Percentiles rank a stretch among this genome's conserved stretches.
Evolutionary conservation across 106 monocot species (phyloP).

Genomic region (Triglochin maritima): DNA sequence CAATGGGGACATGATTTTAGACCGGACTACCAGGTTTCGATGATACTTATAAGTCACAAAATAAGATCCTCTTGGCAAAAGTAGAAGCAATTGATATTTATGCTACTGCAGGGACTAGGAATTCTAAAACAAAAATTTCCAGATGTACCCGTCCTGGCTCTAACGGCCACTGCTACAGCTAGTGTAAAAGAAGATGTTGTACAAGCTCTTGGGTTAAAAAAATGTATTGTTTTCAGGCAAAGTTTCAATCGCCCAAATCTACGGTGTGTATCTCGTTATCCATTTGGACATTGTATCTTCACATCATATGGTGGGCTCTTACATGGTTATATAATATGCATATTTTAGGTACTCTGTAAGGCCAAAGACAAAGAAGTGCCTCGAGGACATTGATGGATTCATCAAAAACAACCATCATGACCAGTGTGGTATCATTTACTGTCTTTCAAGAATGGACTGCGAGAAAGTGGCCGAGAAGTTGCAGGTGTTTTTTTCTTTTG

Average conservation of each 20-base stretch:
- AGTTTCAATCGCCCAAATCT: conserved; percentile 97
- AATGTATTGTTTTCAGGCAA: conserved; percentile 88
- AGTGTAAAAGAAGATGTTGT: conserved; percentile 99
- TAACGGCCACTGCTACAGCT: conserved; percentile 97
- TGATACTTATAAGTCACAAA: no score
- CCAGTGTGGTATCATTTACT: conserved; percentile 97
- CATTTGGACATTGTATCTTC: neutral
- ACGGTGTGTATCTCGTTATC: conserved; percentile 28
- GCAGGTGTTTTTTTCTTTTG: conserved; percentile 37
- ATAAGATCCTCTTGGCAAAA: no score
- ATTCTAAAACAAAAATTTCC: conserved; percentile 91
- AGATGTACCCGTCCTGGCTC: conserved; percentile 74
- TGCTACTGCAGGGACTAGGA: conserved; percentile 53
- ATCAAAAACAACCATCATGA: conserved; percentile 82
- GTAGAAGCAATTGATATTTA: no score
- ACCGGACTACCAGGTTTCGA: conserved; percentile 88
- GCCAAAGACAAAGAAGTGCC: conserved; percentile 89
- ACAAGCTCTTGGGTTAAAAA: conserved; percentile 85
- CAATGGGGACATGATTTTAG: conserved; percentile 99
- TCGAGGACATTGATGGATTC: conserved; percentile 88
- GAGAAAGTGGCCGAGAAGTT: conserved; percentile 94
- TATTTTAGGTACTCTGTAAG: conserved; percentile 62
- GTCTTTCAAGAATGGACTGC: conserved; percentile 99
- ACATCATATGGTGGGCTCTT: neutral
- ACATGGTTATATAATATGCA: neutral